Conservation (phyloP, 2,329 filamentous ascomycete genomes). For the Huntiella bhutanensis region DNA sequence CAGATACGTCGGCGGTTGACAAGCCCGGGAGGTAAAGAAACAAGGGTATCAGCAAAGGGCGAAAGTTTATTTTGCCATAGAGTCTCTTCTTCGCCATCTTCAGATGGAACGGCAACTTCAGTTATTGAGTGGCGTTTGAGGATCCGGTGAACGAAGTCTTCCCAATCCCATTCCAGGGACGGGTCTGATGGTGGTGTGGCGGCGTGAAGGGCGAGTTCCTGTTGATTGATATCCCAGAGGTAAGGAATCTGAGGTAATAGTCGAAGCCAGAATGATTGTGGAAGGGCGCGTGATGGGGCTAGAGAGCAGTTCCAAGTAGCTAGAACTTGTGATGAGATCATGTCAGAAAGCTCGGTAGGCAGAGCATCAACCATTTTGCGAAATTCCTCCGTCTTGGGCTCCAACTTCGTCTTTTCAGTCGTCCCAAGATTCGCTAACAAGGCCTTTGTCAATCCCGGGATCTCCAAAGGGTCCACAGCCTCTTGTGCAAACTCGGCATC, state of each 20-base stretch:
- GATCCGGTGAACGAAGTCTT: not conserved
- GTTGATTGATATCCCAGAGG: constrained; percentile 1
- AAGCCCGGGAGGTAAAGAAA: not conserved
- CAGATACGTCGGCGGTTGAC: constrained; percentile 5
- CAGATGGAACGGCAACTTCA: too few relatives aligned
- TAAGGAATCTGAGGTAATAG: not conserved
- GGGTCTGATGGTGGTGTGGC: not conserved
- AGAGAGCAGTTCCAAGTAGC: not conserved
- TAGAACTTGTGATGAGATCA: not conserved
- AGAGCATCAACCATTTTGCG: not conserved
- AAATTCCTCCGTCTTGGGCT: not conserved
- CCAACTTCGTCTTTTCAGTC: not conserved
- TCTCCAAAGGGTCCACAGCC: not conserved
- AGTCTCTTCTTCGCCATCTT: not conserved
- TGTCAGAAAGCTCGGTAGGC: not conserved
- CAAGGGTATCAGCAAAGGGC: not conserved
- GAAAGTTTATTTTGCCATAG: constrained; percentile 1
- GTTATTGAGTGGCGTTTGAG: not conserved
- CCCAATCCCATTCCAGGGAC: constrained; percentile 8
- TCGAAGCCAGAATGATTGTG: constrained; percentile 1
- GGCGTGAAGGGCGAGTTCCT: not conserved
- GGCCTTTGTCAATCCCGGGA: not conserved
- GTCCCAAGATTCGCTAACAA: constrained; percentile 1
- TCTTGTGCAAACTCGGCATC: constrained; percentile 2
- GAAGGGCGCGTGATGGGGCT: not conserved